phyloP scores from a whole-genome alignment of 306 rosid species.

The Quercus rubra region DNA sequence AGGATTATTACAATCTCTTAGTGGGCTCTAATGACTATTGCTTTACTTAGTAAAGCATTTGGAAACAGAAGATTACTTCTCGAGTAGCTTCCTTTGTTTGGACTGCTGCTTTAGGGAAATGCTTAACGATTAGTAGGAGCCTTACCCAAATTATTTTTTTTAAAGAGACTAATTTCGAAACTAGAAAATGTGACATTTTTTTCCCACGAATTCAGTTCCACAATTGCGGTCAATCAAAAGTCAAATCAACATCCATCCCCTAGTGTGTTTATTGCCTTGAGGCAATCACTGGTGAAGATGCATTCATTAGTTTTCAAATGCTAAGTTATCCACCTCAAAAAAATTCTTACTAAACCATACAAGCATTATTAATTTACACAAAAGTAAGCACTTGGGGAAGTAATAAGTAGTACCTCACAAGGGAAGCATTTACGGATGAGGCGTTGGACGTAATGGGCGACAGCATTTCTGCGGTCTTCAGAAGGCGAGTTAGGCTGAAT shows the following conservation, averaged over 20 bases:
- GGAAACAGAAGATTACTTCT: too few relatives aligned
- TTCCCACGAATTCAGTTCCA: neutral
- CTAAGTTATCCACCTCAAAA: neutral
- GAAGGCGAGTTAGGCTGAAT: constrained; percentile 94
- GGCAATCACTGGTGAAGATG: neutral
- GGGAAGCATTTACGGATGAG: constrained; percentile 79
- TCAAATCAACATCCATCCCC: neutral
- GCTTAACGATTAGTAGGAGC: too few relatives aligned
- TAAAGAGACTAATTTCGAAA: too few relatives aligned
- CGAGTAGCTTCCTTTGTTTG: too few relatives aligned
- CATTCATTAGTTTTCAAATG: neutral
- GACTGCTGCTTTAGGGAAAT: too few relatives aligned
- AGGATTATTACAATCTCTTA: too few relatives aligned
- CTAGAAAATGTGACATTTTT: too few relatives aligned
- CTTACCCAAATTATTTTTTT: too few relatives aligned
- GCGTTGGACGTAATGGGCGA: constrained; percentile 79
- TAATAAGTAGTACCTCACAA: constrained; percentile 61
- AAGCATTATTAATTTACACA: neutral
- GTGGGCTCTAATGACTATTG: too few relatives aligned
- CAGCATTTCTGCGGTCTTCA: constrained; percentile 76
- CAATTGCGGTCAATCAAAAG: neutral
- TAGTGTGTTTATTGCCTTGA: neutral
- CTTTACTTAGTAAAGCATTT: too few relatives aligned
- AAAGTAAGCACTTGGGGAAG: neutral
- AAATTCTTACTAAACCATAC: neutral